Conservation (phyloP, 805 yeast genomes). For the Zygoascus bituminiphila region DNA sequence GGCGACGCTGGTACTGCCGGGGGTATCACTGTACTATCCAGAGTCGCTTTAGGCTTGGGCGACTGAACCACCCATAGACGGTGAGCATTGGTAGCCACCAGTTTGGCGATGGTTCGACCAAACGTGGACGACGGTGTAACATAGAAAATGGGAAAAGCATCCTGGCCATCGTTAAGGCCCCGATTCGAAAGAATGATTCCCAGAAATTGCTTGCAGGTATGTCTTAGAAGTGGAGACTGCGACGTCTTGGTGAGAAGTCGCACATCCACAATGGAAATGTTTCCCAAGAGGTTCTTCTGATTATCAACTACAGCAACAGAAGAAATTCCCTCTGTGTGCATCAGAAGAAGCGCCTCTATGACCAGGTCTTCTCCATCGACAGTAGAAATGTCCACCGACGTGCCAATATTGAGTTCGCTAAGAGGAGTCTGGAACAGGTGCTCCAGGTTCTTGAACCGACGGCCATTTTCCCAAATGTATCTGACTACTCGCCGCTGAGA, state of each 20-base stretch:
- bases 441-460: slow-evolving; percentile 77
- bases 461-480: slow-evolving; percentile 87
- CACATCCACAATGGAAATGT: slow-evolving; percentile 91
- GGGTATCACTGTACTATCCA: slow-evolving; percentile 41
- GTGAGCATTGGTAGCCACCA: slow-evolving; percentile 92
- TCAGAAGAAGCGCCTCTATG: slow-evolving; percentile 76
- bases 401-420: slow-evolving; percentile 68
- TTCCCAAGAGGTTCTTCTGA: slow-evolving; percentile 69
- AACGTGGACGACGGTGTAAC: slow-evolving; percentile 72
- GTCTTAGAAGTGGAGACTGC: slow-evolving; percentile 72
- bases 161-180: slow-evolving; percentile 91
- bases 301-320: slow-evolving; percentile 90
- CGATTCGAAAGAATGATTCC: slow-evolving; percentile 78
- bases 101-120: slow-evolving; percentile 84
- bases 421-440: slow-evolving; percentile 59
- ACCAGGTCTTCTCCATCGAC: slow-evolving; percentile 81
- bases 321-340: slow-evolving; percentile 78
- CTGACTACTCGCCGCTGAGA: slow-evolving; percentile 84
- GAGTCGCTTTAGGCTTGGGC: slow-evolving; percentile 19
- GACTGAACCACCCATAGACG: slow-evolving; percentile 42
- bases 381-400: slow-evolving; percentile 51
- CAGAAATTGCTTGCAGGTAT: slow-evolving; percentile 80
- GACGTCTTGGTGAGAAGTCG: slow-evolving; percentile 80
- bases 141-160: slow-evolving; percentile 93
- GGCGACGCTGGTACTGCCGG: slow-evolving; percentile 1